Evolutionary conservation across 1,139 yeast genomes (phyloP), one percentile per base, ranked within the genome.

Genomic region (Hanseniaspora sp.): DNA sequence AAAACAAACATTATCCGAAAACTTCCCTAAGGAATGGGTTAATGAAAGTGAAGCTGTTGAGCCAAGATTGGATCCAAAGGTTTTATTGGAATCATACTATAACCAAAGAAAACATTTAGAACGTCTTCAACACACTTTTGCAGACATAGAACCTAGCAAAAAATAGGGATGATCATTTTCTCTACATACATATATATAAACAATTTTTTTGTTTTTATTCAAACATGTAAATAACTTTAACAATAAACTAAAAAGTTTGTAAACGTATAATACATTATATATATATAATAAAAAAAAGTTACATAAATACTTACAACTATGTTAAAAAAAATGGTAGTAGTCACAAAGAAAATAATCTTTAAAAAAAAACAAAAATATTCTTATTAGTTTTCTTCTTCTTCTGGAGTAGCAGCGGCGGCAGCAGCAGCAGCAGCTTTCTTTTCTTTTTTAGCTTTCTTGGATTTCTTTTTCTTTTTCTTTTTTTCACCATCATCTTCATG

Each of bases 1-100:
- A 6, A 13, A 30, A 29, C 67, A 70, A 56, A 31, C 51, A 7
- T 67, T 77, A 45, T 62, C 64, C 56, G 63, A 66, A 61, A 61
- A 67, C 54, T 90, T 86, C 73, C 97, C 97, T 9, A 80, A 80
- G 58, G 79, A 75, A 52, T 92, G 98, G 98, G 80, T 79, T 64
- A 79, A 87, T 62, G 95, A 95, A 38, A 71, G 81, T 60, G 80
- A 80, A 62, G 82, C 85, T 0, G 82, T 83, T 40, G 69, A 70
- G 55, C 62, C 67, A 58, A 62, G 58, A 41, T 57, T 62, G 48
- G 58, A 64, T 52, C 54, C 56, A 15, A 47, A 43, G 23, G 63
- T 15, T 52, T 61, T 7, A 57, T 59, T 34, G 56, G 57, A 35
- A 38, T 56, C n/a, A 31, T 57, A 23, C 39, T 47, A 48, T 29